These are phyloP conservation scores for Penicillium samsonianum DNA, from an alignment of 495 filamentous ascomycete species.

Conservation along the genomic window DNA sequence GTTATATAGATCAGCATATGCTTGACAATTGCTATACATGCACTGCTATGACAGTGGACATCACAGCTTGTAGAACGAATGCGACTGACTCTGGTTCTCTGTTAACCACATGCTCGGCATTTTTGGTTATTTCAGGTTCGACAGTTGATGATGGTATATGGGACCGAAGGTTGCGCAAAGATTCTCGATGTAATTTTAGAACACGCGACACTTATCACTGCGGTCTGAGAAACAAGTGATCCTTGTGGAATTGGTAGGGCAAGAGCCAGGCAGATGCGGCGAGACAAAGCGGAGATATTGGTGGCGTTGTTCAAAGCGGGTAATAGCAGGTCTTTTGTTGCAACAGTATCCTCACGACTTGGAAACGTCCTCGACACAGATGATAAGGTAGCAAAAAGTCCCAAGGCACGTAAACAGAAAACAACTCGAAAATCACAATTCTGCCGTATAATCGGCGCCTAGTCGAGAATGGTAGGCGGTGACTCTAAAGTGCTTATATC, in stretches of 20 bases:
- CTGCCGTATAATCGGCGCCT: conserved; percentile 8
- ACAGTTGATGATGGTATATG: neutral
- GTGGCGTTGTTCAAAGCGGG: neutral
- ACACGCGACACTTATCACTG: neutral
- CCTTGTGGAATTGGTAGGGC: neutral
- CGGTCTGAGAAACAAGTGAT: neutral
- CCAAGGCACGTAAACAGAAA: conserved; percentile 3
- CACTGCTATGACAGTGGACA: neutral
- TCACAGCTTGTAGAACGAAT: neutral
- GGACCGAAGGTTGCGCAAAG: neutral
- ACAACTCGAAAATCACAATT: conserved; percentile 13
- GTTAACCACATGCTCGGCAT: conserved; percentile 91
- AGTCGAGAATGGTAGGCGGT: conserved; percentile 9
- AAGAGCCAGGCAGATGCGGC: conserved; percentile 7
- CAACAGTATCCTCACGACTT: neutral
- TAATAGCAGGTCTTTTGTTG: neutral
- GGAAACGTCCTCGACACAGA: neutral
- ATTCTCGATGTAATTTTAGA: neutral
- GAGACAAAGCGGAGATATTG: neutral
- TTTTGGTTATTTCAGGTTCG: conserved; percentile 9
- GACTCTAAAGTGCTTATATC: neutral
- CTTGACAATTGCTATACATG: neutral
- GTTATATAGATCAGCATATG: conserved; percentile 6
- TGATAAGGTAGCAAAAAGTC: neutral
- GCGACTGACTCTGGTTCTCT: conserved; percentile 84